Conservation (phyloP, 2,329 filamentous ascomycete species). For the Ilyonectria sp. region DNA sequence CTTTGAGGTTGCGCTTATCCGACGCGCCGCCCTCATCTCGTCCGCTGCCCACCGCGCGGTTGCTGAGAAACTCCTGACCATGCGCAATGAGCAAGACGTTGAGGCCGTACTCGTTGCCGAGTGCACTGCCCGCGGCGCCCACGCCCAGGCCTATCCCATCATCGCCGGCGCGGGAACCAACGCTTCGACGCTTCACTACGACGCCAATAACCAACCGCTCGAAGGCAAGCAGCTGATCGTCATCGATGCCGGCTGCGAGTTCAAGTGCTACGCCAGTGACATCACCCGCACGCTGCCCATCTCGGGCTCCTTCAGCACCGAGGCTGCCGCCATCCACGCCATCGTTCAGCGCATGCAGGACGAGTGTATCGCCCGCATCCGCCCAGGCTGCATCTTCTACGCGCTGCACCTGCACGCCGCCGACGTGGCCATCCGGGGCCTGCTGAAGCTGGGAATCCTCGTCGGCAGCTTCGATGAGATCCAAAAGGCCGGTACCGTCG, state of each 20-base stretch:
- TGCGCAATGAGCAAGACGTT: constrained; percentile 85
- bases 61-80: constrained; percentile 72
- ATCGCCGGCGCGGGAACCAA: constrained; percentile 90
- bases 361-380: constrained; percentile 78
- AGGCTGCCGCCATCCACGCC: constrained; percentile 81
- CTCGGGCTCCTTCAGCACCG: constrained; percentile 75
- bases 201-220: constrained; percentile 82
- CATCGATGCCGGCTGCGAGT: constrained; percentile 91
- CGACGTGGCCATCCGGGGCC: constrained; percentile 78
- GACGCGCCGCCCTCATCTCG: constrained; percentile 85
- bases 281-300: constrained; percentile 91
- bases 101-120: constrained; percentile 83
- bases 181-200: constrained; percentile 89
- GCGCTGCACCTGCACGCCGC: constrained; percentile 82
- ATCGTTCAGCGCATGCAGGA: constrained; percentile 87
- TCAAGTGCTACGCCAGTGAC: constrained; percentile 87
- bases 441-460: constrained; percentile 81
- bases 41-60: constrained; percentile 83
- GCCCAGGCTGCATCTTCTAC: constrained; percentile 79
- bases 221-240: constrained; percentile 80
- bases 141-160: constrained; percentile 87
- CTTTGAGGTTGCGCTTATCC: constrained; percentile 89
- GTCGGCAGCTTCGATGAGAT: constrained; percentile 73
- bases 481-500: constrained; percentile 65
- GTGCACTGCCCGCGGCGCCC: constrained; percentile 81